Conservation (phyloP, 2,329 filamentous ascomycete genomes). For the Calonectria pseudoreteaudii region DNA sequence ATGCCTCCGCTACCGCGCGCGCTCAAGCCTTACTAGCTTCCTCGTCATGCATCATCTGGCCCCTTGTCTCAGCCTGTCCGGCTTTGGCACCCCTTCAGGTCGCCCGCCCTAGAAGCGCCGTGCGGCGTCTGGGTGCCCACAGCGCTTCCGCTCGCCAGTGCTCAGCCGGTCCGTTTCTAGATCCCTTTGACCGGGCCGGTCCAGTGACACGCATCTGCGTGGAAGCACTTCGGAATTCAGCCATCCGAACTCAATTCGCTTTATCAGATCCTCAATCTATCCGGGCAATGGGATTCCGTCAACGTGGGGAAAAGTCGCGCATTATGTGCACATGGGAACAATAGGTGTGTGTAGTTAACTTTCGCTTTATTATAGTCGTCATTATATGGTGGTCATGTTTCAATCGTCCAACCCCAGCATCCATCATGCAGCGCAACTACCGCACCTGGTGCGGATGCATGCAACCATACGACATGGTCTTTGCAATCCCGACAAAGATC, state of each 20-base stretch:
- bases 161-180: conserved; percentile 33
- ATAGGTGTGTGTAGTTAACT: neutral
- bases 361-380: conserved; percentile 12
- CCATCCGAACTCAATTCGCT: neutral
- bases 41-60: conserved; percentile 21
- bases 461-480: neutral
- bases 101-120: conserved; percentile 10
- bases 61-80: conserved; percentile 26
- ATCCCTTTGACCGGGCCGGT: conserved; percentile 39
- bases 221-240: neutral
- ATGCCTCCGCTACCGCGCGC: conserved; percentile 29
- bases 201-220: conserved; percentile 16
- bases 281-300: neutral
- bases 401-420: conserved; percentile 23
- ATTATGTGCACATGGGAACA: neutral
- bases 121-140: conserved; percentile 7
- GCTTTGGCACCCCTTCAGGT: conserved; percentile 23
- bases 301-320: neutral
- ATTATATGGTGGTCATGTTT: conserved; percentile 19
- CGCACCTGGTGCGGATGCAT: conserved; percentile 12
- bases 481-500: conserved; percentile 40
- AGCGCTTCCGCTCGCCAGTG: neutral
- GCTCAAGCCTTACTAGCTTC: conserved; percentile 21
- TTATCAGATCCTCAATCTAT: conserved; percentile 4
- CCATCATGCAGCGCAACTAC: conserved; percentile 8